Conservation (phyloP, 2,329 filamentous ascomycete genomes). For the Curvularia sp. region DNA sequence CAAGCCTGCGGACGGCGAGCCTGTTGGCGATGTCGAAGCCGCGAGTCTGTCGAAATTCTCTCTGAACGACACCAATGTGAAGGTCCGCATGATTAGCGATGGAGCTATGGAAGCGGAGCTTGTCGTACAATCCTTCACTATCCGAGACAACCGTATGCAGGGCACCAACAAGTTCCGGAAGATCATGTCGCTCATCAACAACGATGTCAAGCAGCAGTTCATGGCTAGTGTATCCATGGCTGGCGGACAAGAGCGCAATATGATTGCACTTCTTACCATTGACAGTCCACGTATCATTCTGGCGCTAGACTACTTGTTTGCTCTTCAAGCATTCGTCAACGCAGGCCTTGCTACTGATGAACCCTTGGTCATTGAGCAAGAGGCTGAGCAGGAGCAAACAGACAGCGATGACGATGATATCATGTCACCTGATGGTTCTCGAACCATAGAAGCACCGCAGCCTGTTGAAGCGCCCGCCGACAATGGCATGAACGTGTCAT, state of each 20-base stretch:
- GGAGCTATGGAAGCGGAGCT: slow-evolving; percentile 91
- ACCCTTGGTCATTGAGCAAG: slow-evolving; percentile 68
- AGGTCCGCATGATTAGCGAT: slow-evolving; percentile 91
- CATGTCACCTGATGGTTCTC: slow-evolving; percentile 44
- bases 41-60: slow-evolving; percentile 94
- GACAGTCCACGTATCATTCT: slow-evolving; percentile 96
- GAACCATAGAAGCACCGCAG: slow-evolving; percentile 27
- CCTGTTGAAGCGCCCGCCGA: slow-evolving; percentile 42
- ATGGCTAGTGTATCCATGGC: slow-evolving; percentile 98
- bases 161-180: slow-evolving; percentile 96
- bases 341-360: slow-evolving; percentile 67
- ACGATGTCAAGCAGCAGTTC: slow-evolving; percentile 89
- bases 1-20: slow-evolving; percentile 74
- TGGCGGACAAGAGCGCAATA: slow-evolving; percentile 77
- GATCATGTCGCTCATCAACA: slow-evolving; percentile 97
- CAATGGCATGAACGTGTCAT: slow-evolving; percentile 75
- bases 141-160: slow-evolving; percentile 85
- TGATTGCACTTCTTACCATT: slow-evolving; percentile 91
- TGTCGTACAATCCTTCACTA: slow-evolving; percentile 91
- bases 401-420: slow-evolving; percentile 49
- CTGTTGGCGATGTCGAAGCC: slow-evolving; percentile 77
- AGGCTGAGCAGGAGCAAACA: slow-evolving; percentile 59
- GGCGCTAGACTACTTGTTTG: slow-evolving; percentile 93
- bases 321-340: slow-evolving; percentile 82
- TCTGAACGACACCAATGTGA: slow-evolving; percentile 88